Evolutionary conservation across 805 yeast species (phyloP), one percentile per base, ranked within the genome.

Genomic region (Myxozyma melibiosi): DNA sequence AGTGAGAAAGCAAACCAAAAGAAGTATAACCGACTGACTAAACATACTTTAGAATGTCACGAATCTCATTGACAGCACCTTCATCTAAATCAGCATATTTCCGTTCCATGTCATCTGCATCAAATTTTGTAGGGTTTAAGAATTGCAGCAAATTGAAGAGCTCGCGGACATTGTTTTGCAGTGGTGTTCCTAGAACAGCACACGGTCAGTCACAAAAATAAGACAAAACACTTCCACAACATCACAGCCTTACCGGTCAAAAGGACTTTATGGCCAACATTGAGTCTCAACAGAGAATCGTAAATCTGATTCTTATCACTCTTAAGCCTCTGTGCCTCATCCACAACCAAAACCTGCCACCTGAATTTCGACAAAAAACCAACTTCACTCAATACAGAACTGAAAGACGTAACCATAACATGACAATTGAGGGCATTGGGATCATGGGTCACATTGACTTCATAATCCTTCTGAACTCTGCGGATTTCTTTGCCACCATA

Each of bases 301-400:
- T 50, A 42, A 8, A 46, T 41, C 20, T 25, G 39, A 24, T 51
- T 62, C 38, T 57, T 53, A 40, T 62, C 65, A 35, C 91, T 92
- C 68, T 92, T 92, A 65, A 92, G 76, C 40, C 97, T 75, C 71
- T 92, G 98, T 3, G 97, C 98, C 71, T 92, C 98, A 71, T 92
- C 98, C 13, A 91, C 96, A 48, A 90, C 86, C 55, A 91, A 73
- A 67, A 82, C 89, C 56, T 84, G 85, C 96, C 97, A 90, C 24
- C 75, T 71, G 9, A 79, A 73, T 2, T 73, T 69, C 55, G 78
- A 75, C 46, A 90, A 75, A 60, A 73, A 77, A 28, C 74, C 71
- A 38, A 82, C 78, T 67, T 92, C 98, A 48, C 81, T 78, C 42
- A 90, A 78, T 1, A 88, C 78, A 9, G 86, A 77, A 67, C 91